Evolutionary conservation across 495 filamentous ascomycete genomes (phyloP), one percentile per base, ranked within the genome.

Genomic region (Hypoxylon rickii): DNA sequence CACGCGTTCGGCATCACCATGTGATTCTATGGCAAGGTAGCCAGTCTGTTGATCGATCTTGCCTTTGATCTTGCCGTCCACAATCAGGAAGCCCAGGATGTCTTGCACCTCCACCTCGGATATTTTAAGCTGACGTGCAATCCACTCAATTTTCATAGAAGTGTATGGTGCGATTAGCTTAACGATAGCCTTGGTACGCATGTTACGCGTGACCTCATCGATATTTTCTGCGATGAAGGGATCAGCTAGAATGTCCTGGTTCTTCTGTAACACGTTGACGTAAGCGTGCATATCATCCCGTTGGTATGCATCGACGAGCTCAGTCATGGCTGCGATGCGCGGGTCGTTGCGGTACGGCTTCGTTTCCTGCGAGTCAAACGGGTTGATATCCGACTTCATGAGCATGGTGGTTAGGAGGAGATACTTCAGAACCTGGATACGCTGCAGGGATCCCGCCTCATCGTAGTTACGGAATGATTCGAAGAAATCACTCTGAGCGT

Each of bases 391-490:
- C n/a, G 91, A 95, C 69, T 96, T 93, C 90, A 96, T 96, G 39
- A 98, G 82, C 95, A 98, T 96, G 34, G 91, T 97, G 2, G 92
- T 90, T 39, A 98, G 80, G 39, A 98, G 90, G 16, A 97, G 82
- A 64, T 98, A 98, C 75, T 97, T 97, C 63, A 98, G 84, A 11
- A 97, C 94, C 68, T 97, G 92, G 64, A 97, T 98, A 19, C 94
- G 86, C 69, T 96, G 92, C 63, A 96, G 80, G 31, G 92, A 96
- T 43, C 94, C 94, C 33, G 94, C 94, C 72, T 98, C 94, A 69
- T 98, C 95, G 73, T 97, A 98, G 74, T 97, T 97, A 19, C 92
- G 89, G 76, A 98, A 98, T 3, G 94, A 93, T 71, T 98, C 95
- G 70, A 96, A 97, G 73, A 98, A 98, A 71, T 96, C 95, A 58